Evolutionary conservation across 495 filamentous ascomycete species (phyloP), one percentile per base, ranked within the genome.

Genomic region (Elasticomyces elasticus): DNA sequence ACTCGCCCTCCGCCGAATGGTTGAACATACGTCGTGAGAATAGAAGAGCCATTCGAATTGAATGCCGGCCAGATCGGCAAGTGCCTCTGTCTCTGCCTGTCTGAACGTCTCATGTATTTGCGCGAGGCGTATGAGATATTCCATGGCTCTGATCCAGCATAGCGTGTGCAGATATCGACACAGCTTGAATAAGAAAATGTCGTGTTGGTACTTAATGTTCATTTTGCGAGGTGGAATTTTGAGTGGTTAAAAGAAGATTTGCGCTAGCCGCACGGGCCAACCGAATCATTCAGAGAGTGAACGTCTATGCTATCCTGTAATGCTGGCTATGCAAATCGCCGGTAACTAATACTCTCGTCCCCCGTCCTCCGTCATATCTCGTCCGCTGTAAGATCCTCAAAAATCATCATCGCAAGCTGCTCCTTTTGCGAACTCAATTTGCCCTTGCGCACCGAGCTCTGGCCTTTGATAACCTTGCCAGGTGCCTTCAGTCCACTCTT

Each of bases 101-200:
- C 90, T 85, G 66, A 99, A 99, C 13, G 79, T 84, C 74, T 96
- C 88, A 66, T 96, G 89, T 48, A 77, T 73, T 67, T 97, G 94
- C 11, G 83, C 87, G 64, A 97, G 88, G 56, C 91, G 85, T 54
- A 99, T 82, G 42, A 99, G 79, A 61, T 85, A 97, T 52, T 92
- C 80, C 79, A 66, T 66, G 43, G 6, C 35, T 40, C 6, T n/a
- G 40, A 43, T n/a, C 20, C 40, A 43, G 12, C 40, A 43, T 43
- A 19, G 13, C 11, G 40, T 10, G 9, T n/a, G 40, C 10, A 10
- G 45, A 13, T 25, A 28, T 31, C 11, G 7, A 25, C 20, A 26
- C 45, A n/a, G n/a, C n/a, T n/a, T n/a, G n/a, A n/a, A n/a, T n/a
- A n/a, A n/a, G n/a, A n/a, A n/a, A n/a, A n/a, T n/a, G n/a, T n/a